A percentile compares a stretch with the other conserved stretches of the same genome.
Conservation (phyloP, 1,284 basidiomycete genomes). For the Mycosarcoma mackinlayi region DNA sequence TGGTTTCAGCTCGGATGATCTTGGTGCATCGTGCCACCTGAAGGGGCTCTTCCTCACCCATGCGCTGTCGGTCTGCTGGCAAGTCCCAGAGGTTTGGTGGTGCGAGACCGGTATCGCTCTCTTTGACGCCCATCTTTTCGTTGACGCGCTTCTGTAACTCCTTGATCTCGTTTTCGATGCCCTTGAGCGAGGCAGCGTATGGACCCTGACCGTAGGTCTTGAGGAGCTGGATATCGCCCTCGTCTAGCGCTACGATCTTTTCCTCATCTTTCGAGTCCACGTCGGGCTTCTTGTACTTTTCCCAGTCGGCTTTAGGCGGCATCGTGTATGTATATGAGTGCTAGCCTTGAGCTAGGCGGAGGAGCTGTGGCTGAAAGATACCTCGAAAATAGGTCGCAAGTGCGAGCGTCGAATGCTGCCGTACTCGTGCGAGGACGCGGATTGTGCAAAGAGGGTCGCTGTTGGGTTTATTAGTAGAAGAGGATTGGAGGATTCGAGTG, state of each 20-base stretch:
- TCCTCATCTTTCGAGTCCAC: slow-evolving; percentile 63
- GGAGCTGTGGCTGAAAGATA: not conserved
- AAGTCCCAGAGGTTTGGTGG: slow-evolving; percentile 95
- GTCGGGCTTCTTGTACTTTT: slow-evolving; percentile 67
- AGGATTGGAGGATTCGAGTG: not conserved
- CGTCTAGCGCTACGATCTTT: slow-evolving; percentile 81
- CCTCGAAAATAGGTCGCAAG: no score
- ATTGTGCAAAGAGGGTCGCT: not conserved
- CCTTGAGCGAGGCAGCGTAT: slow-evolving; percentile 88
- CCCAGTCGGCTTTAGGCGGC: slow-evolving; percentile 67
- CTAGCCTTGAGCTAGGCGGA: not conserved
- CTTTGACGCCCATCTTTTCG: slow-evolving; percentile 96
- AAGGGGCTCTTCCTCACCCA: slow-evolving; percentile 90
- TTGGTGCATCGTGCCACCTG: slow-evolving; percentile 99
- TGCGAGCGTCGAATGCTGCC: not conserved
- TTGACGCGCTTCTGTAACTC: slow-evolving; percentile 97
- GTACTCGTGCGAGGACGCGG: not conserved
- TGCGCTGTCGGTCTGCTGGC: slow-evolving; percentile 75
- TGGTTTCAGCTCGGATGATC: slow-evolving; percentile 78
- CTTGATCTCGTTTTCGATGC: slow-evolving; percentile 91
- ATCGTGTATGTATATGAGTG: slow-evolving; percentile 35
- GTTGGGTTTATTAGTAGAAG: not conserved
- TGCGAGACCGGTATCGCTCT: slow-evolving; percentile 96
- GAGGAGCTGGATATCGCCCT: slow-evolving; percentile 98
- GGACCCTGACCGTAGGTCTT: slow-evolving; percentile 99